Conservation (phyloP, 106 monocot genomes). For the Chionographis japonica region DNA sequence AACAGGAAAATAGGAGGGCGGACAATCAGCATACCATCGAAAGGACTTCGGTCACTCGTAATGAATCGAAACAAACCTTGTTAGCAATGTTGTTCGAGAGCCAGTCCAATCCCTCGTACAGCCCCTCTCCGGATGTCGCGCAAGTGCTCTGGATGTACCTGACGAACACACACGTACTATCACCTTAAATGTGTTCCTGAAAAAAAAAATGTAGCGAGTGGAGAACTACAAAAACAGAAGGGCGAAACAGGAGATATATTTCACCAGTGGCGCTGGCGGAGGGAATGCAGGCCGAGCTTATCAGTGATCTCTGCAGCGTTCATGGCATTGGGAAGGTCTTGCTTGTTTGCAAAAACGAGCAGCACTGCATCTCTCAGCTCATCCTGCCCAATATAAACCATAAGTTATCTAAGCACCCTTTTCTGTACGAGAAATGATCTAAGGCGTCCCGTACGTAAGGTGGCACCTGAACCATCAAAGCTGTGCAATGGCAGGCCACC, state of each 20-base stretch:
- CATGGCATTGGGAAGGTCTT: conserved; percentile 56
- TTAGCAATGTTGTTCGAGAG: conserved; percentile 64
- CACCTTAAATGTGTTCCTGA: too few relatives aligned
- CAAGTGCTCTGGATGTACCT: conserved; percentile 76
- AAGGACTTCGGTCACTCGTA: too few relatives aligned
- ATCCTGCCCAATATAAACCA: conserved; percentile 14
- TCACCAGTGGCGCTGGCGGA: conserved; percentile 50
- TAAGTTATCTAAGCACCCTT: too few relatives aligned
- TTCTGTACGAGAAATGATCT: background rate
- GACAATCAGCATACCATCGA: too few relatives aligned
- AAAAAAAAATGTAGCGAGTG: too few relatives aligned
- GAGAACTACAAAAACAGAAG: too few relatives aligned
- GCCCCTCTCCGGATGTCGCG: conserved; percentile 59
- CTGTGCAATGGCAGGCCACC: too few relatives aligned
- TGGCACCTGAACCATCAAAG: too few relatives aligned
- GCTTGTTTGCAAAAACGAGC: conserved; percentile 51
- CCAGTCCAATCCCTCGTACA: conserved; percentile 64
- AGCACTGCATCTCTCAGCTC: conserved; percentile 56
- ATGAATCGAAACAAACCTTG: conserved; percentile 26
- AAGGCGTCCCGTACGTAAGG: background rate
- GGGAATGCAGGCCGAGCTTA: conserved; percentile 51
- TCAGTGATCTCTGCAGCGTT: conserved; percentile 59
- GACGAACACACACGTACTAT: background rate
- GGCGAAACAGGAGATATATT: too few relatives aligned
- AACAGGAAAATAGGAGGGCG: too few relatives aligned